These are phyloP conservation scores for Mycena floridula DNA, from an alignment of 768 basidiomycete genomes.

Conservation along the genomic window DNA sequence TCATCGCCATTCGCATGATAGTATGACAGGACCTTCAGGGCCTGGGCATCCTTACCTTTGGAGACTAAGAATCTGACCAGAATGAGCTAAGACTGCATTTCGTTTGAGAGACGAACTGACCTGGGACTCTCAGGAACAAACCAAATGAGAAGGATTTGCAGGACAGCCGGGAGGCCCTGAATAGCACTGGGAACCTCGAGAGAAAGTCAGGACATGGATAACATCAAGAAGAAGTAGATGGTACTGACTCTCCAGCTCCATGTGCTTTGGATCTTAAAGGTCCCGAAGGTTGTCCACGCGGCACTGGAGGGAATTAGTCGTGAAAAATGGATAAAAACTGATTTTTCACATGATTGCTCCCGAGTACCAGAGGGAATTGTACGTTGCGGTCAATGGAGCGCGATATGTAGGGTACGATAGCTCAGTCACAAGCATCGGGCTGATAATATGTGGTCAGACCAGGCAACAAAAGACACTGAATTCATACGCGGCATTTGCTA, in stretches of 20 bases:
- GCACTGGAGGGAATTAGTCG: conserved; percentile 33
- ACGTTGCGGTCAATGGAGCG: conserved; percentile 68
- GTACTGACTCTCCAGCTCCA: conserved; percentile 89
- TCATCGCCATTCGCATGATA: conserved; percentile 77
- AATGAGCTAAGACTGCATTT: no score
- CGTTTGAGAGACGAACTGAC: no score
- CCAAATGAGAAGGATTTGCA: conserved; percentile 61
- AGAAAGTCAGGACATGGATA: no score
- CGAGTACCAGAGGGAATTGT: conserved; percentile 85
- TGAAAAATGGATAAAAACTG: not conserved
- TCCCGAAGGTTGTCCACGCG: conserved; percentile 84
- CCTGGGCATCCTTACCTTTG: conserved; percentile 68
- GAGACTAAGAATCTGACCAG: conserved; percentile 76
- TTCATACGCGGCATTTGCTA: conserved; percentile 70
- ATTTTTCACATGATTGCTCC: conserved; percentile 60
- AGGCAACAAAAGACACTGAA: no score
- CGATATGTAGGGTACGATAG: conserved; percentile 83
- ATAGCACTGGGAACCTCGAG: conserved; percentile 71
- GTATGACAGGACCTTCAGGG: conserved; percentile 65
- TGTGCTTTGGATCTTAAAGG: conserved; percentile 57
- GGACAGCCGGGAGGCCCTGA: conserved; percentile 62
- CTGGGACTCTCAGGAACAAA: conserved; percentile 80
- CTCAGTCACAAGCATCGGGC: conserved; percentile 80
- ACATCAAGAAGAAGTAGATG: no score
- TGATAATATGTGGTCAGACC: no score